phyloP scores from a whole-genome alignment of 106 monocot species.

The Dendrobium catenatum region DNA sequence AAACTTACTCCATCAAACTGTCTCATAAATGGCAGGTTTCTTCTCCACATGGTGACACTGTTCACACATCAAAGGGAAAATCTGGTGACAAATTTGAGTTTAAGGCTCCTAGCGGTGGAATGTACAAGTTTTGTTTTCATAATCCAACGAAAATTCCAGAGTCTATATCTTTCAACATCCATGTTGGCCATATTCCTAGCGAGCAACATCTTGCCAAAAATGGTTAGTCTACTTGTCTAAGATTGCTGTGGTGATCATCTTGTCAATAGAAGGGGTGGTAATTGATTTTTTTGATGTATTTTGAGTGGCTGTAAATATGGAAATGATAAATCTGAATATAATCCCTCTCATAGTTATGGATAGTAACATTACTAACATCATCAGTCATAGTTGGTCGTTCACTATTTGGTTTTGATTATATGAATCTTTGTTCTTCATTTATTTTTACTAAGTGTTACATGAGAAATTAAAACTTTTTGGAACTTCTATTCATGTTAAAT shows the following conservation, averaged over 20 bases:
- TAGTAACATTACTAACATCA: not conserved
- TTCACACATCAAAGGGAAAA: slow-evolving; percentile 65
- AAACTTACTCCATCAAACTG: not conserved
- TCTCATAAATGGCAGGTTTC: slow-evolving; percentile 56
- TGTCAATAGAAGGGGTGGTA: not conserved
- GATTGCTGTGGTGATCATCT: not conserved
- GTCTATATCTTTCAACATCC: slow-evolving; percentile 91
- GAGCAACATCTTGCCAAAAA: slow-evolving; percentile 96
- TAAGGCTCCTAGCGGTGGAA: slow-evolving; percentile 76
- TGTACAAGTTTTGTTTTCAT: slow-evolving; percentile 97
- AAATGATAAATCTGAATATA: not conserved
- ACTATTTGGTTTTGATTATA: not conserved
- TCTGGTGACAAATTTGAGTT: slow-evolving; percentile 96
- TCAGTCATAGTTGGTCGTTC: not conserved
- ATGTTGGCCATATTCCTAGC: slow-evolving; percentile 87
- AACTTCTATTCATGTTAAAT: no score
- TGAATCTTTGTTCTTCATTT: no score
- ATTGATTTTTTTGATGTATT: not conserved
- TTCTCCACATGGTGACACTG: slow-evolving; percentile 65
- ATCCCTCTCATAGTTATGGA: not conserved
- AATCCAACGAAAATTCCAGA: slow-evolving; percentile 70
- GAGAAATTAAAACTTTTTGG: not conserved
- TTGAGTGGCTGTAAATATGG: not conserved
- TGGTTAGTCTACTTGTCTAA: slow-evolving; percentile 30
- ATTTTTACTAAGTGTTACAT: not conserved